Base-by-base conservation (phyloP, 2,329 filamentous ascomycete genomes). In the Colletotrichum sp. region DNA sequence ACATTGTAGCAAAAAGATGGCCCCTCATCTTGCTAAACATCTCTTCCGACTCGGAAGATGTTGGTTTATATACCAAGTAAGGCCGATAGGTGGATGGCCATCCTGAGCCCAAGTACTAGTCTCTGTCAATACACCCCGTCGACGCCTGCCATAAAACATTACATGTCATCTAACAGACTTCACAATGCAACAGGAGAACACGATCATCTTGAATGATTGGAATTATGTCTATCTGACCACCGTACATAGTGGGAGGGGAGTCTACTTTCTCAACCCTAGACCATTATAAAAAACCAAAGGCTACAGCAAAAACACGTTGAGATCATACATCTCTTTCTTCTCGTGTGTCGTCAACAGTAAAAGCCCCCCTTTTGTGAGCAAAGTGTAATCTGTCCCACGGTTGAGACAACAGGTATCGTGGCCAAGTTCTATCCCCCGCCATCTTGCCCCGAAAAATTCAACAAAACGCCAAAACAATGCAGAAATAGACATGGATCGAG, bases 381-480 rank as follows among this genome's bases (percentile, higher is more conserved):
- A 28, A 67, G 25, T 1, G 8, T 19, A 25, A 22, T 32, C 59
- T 25, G 59, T 34, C 48, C 8, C 44, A 68, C 22, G 34, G 27
- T 19, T 13, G 44, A 61, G 30, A 52, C 44, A 22, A 52, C n/a
- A 52, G 44, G 30, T 34, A 67, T 52, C 64, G 25, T 60, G 55
- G 36, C 55, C 65, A 69, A 22, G 19, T 22, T 60, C 67, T 70
- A 48, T 63, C 39, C 27, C n/a, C 44, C 11, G 44, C 44, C 44
- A 52, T 52, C 44, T 52, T 52, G 44, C 44, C 44, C n/a, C n/a
- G 44, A 4, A 57, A 22, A 34, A 27, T 16, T 22, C 30, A 36
- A 30, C 7, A 59, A 52, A 75, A 75, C 74, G 70, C 70, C 70
- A n/a, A 69, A 48, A 68, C 69, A 60, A 75, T 75, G 70, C 74